A percentile compares a stretch with the other conserved stretches of the same genome.
Conservation (phyloP, 2,329 filamentous ascomycete genomes). For the Dichotomopilus funicola region DNA sequence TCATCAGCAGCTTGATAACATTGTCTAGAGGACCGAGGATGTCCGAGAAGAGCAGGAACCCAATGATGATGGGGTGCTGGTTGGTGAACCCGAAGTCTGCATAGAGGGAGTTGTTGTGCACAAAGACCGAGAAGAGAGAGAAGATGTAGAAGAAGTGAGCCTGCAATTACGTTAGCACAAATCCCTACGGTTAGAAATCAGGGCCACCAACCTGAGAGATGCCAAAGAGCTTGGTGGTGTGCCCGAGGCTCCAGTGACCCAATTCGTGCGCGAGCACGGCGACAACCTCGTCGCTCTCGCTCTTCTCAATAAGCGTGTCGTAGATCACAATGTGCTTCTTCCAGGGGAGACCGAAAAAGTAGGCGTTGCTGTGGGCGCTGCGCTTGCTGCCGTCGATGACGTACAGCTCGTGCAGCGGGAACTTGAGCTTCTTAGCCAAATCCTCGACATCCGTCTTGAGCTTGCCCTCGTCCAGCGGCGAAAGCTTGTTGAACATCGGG, state of each 20-base stretch:
- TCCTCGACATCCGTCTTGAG: slow-evolving; percentile 84
- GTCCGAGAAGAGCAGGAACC: slow-evolving; percentile 95
- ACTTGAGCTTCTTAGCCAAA: slow-evolving; percentile 75
- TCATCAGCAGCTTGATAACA: slow-evolving; percentile 92
- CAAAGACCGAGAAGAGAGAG: slow-evolving; percentile 90
- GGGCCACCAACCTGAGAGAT: slow-evolving; percentile 64
- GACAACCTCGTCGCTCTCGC: slow-evolving; percentile 82
- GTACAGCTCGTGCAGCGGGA: slow-evolving; percentile 86
- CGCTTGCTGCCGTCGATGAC: slow-evolving; percentile 92
- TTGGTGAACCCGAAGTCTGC: slow-evolving; percentile 80
- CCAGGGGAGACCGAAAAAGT: slow-evolving; percentile 97
- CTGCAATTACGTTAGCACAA: slow-evolving; percentile 34
- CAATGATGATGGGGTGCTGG: slow-evolving; percentile 86
- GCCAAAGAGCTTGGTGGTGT: slow-evolving; percentile 84
- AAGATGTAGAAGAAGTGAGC: slow-evolving; percentile 96
- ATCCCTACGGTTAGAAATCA: neutral
- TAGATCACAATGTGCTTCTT: slow-evolving; percentile 99
- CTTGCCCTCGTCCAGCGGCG: slow-evolving; percentile 77
- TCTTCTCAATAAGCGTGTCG: slow-evolving; percentile 95
- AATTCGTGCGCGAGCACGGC: slow-evolving; percentile 93
- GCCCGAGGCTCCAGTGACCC: slow-evolving; percentile 92
- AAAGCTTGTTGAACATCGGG: slow-evolving; percentile 96
- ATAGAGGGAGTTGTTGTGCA: slow-evolving; percentile 91
- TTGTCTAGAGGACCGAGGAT: slow-evolving; percentile 91
- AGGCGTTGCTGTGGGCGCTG: slow-evolving; percentile 82